These are phyloP conservation scores for Penicillium occitanis DNA, from an alignment of 2,329 filamentous ascomycete genomes.

Conservation along the genomic window DNA sequence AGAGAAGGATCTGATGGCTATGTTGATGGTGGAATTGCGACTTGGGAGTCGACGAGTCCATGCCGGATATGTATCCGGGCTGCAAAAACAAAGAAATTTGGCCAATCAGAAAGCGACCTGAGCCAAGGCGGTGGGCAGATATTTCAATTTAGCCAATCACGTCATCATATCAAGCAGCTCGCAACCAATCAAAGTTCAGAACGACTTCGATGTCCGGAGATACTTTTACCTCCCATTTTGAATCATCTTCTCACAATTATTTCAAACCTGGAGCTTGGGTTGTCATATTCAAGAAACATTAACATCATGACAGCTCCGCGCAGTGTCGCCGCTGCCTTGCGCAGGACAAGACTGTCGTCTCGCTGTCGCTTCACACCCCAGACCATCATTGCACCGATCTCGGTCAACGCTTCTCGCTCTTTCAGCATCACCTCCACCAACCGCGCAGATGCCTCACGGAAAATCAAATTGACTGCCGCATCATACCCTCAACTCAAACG, in stretches of 20 bases:
- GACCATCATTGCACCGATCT: constrained; percentile 12
- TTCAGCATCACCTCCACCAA: constrained; percentile 34
- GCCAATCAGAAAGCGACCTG: neutral
- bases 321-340: constrained; percentile 16
- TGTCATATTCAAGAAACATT: neutral
- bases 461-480: constrained; percentile 76
- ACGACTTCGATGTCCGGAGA: neutral
- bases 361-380: constrained; percentile 3
- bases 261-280: neutral
- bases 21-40: too few relatives aligned
- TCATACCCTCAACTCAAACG: constrained; percentile 77
- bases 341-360: constrained; percentile 17
- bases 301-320: constrained; percentile 17
- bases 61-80: neutral
- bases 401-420: constrained; percentile 21
- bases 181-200: neutral
- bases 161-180: neutral
- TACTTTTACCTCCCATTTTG: neutral
- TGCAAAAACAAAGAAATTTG: neutral
- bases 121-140: neutral
- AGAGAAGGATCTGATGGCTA: too few relatives aligned
- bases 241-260: neutral
- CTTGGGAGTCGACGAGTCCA: too few relatives aligned
- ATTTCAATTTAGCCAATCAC: neutral
- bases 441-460: constrained; percentile 30